Base-by-base conservation (phyloP, 257 asterid genomes). In the Henckelia pumila region DNA sequence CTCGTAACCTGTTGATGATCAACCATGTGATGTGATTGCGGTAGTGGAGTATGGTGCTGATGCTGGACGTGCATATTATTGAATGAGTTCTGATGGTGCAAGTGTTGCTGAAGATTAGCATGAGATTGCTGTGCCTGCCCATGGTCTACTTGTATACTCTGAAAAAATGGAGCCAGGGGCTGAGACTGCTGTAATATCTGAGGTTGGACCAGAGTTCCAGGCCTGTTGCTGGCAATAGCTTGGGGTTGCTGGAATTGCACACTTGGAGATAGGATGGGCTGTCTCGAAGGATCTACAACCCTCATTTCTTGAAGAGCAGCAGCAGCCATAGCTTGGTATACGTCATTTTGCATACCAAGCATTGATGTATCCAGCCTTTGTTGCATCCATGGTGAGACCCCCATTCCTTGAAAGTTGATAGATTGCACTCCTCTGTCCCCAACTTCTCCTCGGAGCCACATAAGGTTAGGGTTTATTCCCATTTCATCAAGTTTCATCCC, bases 301-400 rank as follows among this genome's bases (percentile, higher is more conserved):
- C 89, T 68, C 83, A 76, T 65, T 32, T 89, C 96, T 40, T 83
- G 95, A 24, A 87, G 61, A 28, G 91, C 87, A 61, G 90, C 89
- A 8, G 91, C 71, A 5, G 87, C 86, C 90, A 89, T 81, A 21
- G 95, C 85, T 75, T 89, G 95, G 77, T 87, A 89, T 8, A 82
- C 69, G 11, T 87, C 91, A n/a, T 71, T 81, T 63, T 86, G 92
- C 82, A 83, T 71, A 71, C 86, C 80, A 6, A 83, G 77, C 70
- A 81, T 61, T 7, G 95, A 72, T 6, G 77, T 0, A 30, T 82
- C 87, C 49, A 86, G 21, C 72, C 82, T 81, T 5, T 85, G 87
- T 71, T 85, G 95, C 95, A 87, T 81, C 95, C 89, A 85, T 2
- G 88, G 86, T 6, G 82, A 11, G 24, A 74, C 71, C 5, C 91